These are phyloP conservation scores for Apiospora pterosperma DNA, from an alignment of 2,329 filamentous ascomycete species.

Conservation along the genomic window DNA sequence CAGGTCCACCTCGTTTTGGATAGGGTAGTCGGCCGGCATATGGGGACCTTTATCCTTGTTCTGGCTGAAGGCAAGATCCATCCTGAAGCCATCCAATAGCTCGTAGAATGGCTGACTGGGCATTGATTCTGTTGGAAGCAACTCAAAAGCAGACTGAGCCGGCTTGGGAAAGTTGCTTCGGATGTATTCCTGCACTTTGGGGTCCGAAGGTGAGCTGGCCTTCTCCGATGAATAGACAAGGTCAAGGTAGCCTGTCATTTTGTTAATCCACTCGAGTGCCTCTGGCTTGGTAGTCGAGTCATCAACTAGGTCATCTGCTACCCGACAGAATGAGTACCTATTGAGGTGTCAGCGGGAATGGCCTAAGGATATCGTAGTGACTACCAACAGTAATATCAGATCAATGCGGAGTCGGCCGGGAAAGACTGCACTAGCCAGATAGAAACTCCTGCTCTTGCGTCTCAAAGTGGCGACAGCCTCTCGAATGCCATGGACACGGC, in stretches of 20 bases:
- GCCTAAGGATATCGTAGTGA: background rate
- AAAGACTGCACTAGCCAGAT: conserved; percentile 68
- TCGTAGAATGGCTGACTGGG: conserved; percentile 58
- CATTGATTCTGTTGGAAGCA: conserved; percentile 57
- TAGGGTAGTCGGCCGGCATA: conserved; percentile 43
- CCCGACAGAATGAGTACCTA: conserved; percentile 69
- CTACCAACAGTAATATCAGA: conserved; percentile 57
- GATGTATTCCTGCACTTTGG: conserved; percentile 31
- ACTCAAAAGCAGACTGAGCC: conserved; percentile 51
- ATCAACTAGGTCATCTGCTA: conserved; percentile 72
- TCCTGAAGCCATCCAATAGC: conserved; percentile 65
- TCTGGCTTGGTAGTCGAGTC: conserved; percentile 51
- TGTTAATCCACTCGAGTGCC: conserved; percentile 55
- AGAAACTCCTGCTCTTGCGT: conserved; percentile 70
- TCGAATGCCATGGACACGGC: conserved; percentile 53
- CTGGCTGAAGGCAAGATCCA: conserved; percentile 55
- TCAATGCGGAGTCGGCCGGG: conserved; percentile 65
- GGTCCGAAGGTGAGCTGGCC: conserved; percentile 19
- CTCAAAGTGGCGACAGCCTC: conserved; percentile 57
- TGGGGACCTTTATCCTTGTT: conserved; percentile 5
- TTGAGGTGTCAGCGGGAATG: conserved; percentile 9
- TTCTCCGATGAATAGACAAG: conserved; percentile 40
- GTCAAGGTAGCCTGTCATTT: conserved; percentile 55
- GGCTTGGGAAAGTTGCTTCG: conserved; percentile 47
- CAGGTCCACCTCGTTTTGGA: conserved; percentile 55